Evolutionary conservation across 495 filamentous ascomycete genomes (phyloP), one percentile per base, ranked within the genome.

Genomic region (Aspergillus carlsbadensis): DNA sequence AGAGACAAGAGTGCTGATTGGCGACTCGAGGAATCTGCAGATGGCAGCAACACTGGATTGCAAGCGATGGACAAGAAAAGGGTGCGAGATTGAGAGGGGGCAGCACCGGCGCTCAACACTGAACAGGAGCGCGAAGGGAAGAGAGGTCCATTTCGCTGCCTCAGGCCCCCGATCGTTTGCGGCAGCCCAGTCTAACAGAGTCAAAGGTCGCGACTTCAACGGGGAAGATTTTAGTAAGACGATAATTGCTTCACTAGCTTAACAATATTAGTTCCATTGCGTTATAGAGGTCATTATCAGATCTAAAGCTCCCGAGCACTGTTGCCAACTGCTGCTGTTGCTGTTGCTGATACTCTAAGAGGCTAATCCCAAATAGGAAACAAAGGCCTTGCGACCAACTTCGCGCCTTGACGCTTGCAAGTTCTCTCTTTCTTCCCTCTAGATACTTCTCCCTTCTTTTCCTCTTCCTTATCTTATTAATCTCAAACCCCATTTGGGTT

Each of bases 341-440:
- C 33, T 17, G 11, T 39, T 31, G 34, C 31, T 35, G 35, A 40
- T 41, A 21, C 48, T 15, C 21, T 41, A 52, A 31, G 24, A 33
- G 54, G 54, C 72, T 75, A 75, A 52, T 14, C 74, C 71, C n/a
- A 48, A 72, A 59, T 45, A 45, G 66, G 67, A 44, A 62, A 58
- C 56, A 51, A 47, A 59, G 56, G 29, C 53, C 58, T 65, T 61
- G 60, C 57, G 59, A 53, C 52, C 60, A 60, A 61, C 64, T 54
- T 61, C 57, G 59, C 42, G 46, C 50, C 47, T 52, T 29, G 26
- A 29, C 26, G 26, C 51, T 58, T 53, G 56, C 53, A 36, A 40
- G 44, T 52, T 59, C 44, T 57, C 51, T 31, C 50, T 37, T 55
- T 52, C 40, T 49, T 59, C 36, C 48, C 52, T 54, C 43, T 53